These are phyloP conservation scores for Picea glauca DNA, from an alignment of 75 land plant genomes.

Conservation along the genomic window DNA sequence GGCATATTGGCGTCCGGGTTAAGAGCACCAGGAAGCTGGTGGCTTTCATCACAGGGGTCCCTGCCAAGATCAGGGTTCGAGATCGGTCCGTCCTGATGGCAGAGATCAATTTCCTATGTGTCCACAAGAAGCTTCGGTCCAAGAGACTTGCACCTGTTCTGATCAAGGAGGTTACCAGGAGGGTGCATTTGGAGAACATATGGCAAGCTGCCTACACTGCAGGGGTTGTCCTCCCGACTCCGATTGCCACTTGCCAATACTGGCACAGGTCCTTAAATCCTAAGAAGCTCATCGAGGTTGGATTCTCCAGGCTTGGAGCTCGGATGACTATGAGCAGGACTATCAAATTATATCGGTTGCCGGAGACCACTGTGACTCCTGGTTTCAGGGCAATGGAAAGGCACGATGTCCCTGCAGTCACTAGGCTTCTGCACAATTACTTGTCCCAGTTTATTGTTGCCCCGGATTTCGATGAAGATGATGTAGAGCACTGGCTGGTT, in stretches of 20 bases:
- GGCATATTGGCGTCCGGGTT: constrained; percentile 82
- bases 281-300: constrained; percentile 84
- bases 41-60: constrained; percentile 80
- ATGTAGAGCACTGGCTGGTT: constrained; percentile 79
- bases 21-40: constrained; percentile 65
- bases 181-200: constrained; percentile 70
- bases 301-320: constrained; percentile 76
- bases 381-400: constrained; percentile 75
- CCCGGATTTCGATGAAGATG: constrained; percentile 65
- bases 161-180: constrained; percentile 70
- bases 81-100: constrained; percentile 61
- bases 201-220: constrained; percentile 91
- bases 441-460: constrained; percentile 63
- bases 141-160: constrained; percentile 81
- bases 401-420: constrained; percentile 69
- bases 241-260: constrained; percentile 69
- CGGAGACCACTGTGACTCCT: constrained; percentile 59
- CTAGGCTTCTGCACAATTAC: constrained; percentile 53
- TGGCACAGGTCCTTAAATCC: constrained; percentile 86
- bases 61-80: constrained; percentile 66
- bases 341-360: constrained; percentile 65
- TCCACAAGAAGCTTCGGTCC: constrained; percentile 81
- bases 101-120: constrained; percentile 84
- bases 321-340: constrained; percentile 88
- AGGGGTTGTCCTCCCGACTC: constrained; percentile 79